phyloP scores from a whole-genome alignment of 129 eudicot species.

The Flaveria bidentis region DNA sequence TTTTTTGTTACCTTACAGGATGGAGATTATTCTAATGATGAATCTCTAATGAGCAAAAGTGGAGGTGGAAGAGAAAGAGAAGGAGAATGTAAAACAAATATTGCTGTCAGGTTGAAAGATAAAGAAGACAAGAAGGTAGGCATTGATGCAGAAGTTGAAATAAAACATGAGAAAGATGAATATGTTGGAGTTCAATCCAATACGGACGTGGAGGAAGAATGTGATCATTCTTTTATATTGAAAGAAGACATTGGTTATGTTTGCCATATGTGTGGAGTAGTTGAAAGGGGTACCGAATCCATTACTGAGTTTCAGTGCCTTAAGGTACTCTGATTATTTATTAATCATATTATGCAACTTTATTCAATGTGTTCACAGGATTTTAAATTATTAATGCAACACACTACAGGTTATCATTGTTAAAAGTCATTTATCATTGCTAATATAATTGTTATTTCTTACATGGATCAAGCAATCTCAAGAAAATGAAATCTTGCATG shows the following conservation, averaged over 20 bases:
- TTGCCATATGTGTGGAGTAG: constrained; percentile 19
- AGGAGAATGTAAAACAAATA: not conserved
- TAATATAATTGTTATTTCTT: not conserved
- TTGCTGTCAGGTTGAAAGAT: not conserved
- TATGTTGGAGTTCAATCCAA: no score
- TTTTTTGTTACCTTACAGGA: not conserved
- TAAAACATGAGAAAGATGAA: no score
- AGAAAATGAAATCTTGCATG: not conserved
- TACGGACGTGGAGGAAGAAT: constrained; percentile 4
- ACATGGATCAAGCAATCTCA: not conserved
- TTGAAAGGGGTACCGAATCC: constrained; percentile 18
- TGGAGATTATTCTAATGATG: not conserved
- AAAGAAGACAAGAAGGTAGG: not conserved
- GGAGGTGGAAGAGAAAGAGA: not conserved
- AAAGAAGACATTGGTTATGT: constrained; percentile 25
- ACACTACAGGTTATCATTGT: not conserved
- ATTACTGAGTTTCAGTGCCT: constrained; percentile 15
- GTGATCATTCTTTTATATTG: constrained; percentile 21
- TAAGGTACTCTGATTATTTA: constrained; percentile 3
- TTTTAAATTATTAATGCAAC: not conserved
- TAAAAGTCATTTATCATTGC: not conserved
- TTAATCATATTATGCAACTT: not conserved
- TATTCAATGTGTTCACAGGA: not conserved
- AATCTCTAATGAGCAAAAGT: not conserved
- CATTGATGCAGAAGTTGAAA: no score